Conservation (phyloP, 2,329 filamentous ascomycete species). For the Ophiostoma ips region DNA sequence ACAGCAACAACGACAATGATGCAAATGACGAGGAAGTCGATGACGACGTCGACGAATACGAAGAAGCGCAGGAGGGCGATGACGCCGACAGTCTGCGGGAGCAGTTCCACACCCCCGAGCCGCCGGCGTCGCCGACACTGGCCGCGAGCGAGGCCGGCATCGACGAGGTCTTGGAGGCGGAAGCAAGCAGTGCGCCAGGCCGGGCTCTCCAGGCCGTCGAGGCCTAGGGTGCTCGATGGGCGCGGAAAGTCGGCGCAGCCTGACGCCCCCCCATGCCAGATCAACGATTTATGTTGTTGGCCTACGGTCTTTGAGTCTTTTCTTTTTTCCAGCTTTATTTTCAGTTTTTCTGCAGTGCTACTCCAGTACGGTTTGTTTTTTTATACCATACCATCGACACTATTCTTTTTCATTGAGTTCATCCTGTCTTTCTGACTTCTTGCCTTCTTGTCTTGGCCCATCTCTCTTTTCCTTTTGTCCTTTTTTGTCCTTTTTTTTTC, state of each 20-base stretch:
- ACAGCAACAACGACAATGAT: slow-evolving; percentile 4
- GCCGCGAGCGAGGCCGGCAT: not conserved
- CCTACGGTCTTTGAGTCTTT: not conserved
- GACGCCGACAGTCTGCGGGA: slow-evolving; percentile 17
- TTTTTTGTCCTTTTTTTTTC: not conserved
- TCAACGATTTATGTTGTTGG: not conserved
- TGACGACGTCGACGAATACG: slow-evolving; percentile 17
- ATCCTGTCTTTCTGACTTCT: not conserved
- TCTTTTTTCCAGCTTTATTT: not conserved
- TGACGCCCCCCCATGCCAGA: too few relatives aligned
- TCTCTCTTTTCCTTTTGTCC: not conserved
- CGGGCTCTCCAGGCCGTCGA: slow-evolving; percentile 4
- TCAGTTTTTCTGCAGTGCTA: not conserved
- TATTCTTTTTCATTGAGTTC: not conserved
- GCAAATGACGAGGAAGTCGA: slow-evolving; percentile 7
- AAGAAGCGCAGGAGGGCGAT: slow-evolving; percentile 5
- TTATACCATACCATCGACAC: not conserved
- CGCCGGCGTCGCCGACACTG: slow-evolving; percentile 20
- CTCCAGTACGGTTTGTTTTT: not conserved
- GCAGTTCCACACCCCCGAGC: slow-evolving; percentile 29
- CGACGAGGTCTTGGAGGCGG: not conserved
- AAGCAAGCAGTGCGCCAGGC: not conserved
- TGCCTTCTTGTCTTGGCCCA: not conserved
- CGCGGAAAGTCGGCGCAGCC: not conserved
- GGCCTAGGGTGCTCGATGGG: slow-evolving; percentile 2